Evolutionary conservation across 1,284 basidiomycete genomes (phyloP), one percentile per base, ranked within the genome.

Genomic region (Cutaneotrichosporon cyanovorans): DNA sequence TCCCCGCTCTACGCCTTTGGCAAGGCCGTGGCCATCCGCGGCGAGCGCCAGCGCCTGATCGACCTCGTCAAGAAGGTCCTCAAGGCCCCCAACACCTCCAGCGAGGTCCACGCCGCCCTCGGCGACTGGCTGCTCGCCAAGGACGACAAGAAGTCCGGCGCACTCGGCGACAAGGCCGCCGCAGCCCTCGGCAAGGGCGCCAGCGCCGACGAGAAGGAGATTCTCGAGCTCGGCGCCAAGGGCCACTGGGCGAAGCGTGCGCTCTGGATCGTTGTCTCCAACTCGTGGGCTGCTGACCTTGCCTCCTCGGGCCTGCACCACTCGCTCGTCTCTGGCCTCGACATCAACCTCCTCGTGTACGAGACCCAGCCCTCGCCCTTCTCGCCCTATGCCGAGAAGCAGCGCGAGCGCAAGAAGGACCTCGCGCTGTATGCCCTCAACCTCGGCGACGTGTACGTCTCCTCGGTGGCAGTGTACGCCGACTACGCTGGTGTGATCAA

Each of bases 371-470:
- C 95, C 1, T 81, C 83, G 57, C 73, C 77, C 18, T 77, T 74
- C 25, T 85, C 89, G 55, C 82, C 82, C 8, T 57, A 57, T 20
- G 63, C 65, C 16, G 50, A 62, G 38, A 57, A 61, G 47, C 60
- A 63, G 48, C 62, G 62, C 40, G 68, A 70, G 45, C 78, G 88
- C 51, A 93, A 92, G 73, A 90, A 90, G 64, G 91, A 96, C 71
- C 84, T 91, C 37, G 91, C 89, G 1, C 75, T 96, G 40, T 99
- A 99, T 66, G 95, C 93, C 12, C 93, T 99, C 87, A 96, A 95
- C 74, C 88, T 96, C 69, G 93, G 93, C 15, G 85, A 91, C 64
- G 88, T 91, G 48, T 99, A 90, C 68, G 93, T 96, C 46, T 91
- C 91, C 10, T 90, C 87, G 62, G 82, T 95, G 33, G 95, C 95